Conservation (phyloP, 1,284 basidiomycete genomes). For the Quambalaria eucalypti region DNA sequence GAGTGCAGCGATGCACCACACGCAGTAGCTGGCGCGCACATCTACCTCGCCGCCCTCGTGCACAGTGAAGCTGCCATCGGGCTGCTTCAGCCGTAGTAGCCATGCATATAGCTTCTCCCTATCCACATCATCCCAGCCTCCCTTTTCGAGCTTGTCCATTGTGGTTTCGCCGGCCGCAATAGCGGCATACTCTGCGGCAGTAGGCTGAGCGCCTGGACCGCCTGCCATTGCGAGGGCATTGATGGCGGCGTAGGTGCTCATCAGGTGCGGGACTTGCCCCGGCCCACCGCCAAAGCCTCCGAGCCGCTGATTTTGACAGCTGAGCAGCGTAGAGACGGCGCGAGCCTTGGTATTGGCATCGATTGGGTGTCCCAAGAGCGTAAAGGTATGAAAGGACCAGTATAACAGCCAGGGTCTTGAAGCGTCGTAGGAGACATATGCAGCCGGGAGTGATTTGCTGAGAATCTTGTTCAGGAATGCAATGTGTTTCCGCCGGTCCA, state of each 20-base stretch:
- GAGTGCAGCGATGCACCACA: slow-evolving; percentile 61
- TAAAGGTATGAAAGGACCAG: slow-evolving; percentile 40
- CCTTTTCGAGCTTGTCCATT: slow-evolving; percentile 48
- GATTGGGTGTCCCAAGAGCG: slow-evolving; percentile 30
- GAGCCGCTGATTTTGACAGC: slow-evolving; percentile 31
- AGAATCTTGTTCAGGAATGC: slow-evolving; percentile 34
- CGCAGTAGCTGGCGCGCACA: slow-evolving; percentile 72
- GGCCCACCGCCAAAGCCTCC: slow-evolving; percentile 90
- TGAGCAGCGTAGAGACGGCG: slow-evolving; percentile 40
- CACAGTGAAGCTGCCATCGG: slow-evolving; percentile 88
- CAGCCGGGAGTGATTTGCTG: slow-evolving; percentile 28
- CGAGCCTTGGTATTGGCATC: slow-evolving; percentile 17
- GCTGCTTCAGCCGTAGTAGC: slow-evolving; percentile 84
- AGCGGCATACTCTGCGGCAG: slow-evolving; percentile 14
- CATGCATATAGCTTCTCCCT: slow-evolving; percentile 66
- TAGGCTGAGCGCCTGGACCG: slow-evolving; percentile 49
- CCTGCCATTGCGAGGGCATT: slow-evolving; percentile 76
- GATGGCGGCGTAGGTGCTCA: slow-evolving; percentile 83
- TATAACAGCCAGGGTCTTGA: slow-evolving; percentile 45
- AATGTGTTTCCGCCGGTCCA: slow-evolving; percentile 32
- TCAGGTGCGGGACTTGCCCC: slow-evolving; percentile 74
- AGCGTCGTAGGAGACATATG: slow-evolving; percentile 38
- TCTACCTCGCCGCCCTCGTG: slow-evolving; percentile 83
- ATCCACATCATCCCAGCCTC: slow-evolving; percentile 48
- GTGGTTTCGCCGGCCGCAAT: slow-evolving; percentile 49